Conservation (phyloP, 2,329 filamentous ascomycete genomes). For the Alternaria sp. region DNA sequence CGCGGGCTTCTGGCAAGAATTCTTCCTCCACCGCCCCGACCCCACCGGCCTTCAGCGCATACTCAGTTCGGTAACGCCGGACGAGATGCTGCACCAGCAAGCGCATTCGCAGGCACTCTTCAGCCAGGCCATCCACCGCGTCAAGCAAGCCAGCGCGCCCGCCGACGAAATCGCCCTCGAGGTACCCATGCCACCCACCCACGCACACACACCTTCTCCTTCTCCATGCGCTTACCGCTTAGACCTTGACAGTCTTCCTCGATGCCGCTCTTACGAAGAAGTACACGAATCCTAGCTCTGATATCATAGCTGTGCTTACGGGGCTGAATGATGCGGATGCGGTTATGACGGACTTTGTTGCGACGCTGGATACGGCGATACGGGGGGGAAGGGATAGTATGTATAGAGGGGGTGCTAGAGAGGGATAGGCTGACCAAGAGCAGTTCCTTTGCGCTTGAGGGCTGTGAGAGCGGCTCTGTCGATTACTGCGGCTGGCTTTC, state of each 20-base stretch:
- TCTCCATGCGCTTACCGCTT: conserved; percentile 52
- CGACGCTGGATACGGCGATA: conserved; percentile 80
- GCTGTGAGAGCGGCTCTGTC: conserved; percentile 83
- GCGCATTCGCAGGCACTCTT: conserved; percentile 80
- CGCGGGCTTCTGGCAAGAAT: conserved; percentile 94
- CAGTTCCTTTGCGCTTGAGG: conserved; percentile 77
- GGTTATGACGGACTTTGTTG: conserved; percentile 87
- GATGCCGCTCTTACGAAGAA: conserved; percentile 82
- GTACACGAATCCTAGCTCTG: conserved; percentile 93
- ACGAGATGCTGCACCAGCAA: conserved; percentile 78
- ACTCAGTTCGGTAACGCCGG: conserved; percentile 72
- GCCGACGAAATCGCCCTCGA: conserved; percentile 83
- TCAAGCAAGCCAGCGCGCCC: conserved; percentile 66
- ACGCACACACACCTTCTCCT: neutral
- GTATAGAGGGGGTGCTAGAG: conserved; percentile 36
- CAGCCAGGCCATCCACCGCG: conserved; percentile 69
- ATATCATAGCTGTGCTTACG: conserved; percentile 88
- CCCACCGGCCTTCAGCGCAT: conserved; percentile 69
- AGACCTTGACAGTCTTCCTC: conserved; percentile 92
- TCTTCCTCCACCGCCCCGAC: conserved; percentile 89
- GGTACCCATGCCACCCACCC: conserved; percentile 60
- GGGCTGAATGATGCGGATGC: conserved; percentile 87
- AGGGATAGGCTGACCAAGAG: conserved; percentile 18
- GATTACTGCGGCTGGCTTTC: conserved; percentile 90
- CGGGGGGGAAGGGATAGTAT: conserved; percentile 74